Conservation (phyloP, 495 filamentous ascomycete species). For the Neurospora sp. region DNA sequence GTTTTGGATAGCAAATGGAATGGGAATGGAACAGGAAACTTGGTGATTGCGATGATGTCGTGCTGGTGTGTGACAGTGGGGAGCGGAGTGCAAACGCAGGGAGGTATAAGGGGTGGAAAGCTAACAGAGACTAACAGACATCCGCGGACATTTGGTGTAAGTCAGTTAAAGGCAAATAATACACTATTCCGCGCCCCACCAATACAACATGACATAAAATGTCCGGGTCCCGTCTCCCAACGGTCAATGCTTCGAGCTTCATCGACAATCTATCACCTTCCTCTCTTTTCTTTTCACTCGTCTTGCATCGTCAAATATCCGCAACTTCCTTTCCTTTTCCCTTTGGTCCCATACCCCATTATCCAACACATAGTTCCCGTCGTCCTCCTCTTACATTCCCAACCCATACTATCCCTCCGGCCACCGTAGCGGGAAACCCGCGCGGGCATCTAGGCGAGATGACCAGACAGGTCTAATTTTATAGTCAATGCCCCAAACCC, state of each 20-base stretch:
- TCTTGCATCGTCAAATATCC: not conserved
- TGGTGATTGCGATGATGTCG: not conserved
- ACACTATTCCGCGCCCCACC: not conserved
- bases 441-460: no score
- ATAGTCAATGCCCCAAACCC: no score
- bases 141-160: rapidly evolving
- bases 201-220: not conserved
- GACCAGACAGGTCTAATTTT: no score
- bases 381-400: not conserved
- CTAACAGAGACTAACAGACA: not conserved
- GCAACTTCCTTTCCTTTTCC: not conserved
- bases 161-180: not conserved
- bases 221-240: not conserved
- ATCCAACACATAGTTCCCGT: not conserved
- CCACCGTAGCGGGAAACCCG: not conserved
- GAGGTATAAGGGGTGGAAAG: not conserved
- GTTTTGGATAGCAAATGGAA: not conserved
- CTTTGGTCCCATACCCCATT: not conserved
- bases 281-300: not conserved
- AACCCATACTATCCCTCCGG: not conserved
- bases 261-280: not conserved
- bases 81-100: not conserved
- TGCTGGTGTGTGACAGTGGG: not conserved
- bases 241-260: not conserved
- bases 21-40: not conserved